Conservation (phyloP, 1,284 basidiomycete genomes). For the Rugosomyces carneus region DNA sequence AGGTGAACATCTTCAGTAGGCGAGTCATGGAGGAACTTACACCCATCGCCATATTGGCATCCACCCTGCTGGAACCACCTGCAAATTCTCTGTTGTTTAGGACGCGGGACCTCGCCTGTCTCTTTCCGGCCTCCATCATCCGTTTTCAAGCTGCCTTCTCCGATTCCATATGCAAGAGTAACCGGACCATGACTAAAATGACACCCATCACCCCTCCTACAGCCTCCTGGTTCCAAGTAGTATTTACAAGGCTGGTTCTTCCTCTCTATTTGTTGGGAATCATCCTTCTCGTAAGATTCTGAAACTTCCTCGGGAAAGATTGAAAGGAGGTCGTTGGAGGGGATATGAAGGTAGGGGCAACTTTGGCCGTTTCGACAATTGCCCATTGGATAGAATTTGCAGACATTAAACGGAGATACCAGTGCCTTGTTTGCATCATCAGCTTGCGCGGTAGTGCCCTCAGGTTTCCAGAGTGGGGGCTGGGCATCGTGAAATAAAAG, state of each 20-base stretch:
- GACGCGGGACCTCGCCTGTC: conserved; percentile 4
- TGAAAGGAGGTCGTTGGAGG: conserved; percentile 8
- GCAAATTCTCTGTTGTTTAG: conserved; percentile 4
- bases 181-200: conserved; percentile 11
- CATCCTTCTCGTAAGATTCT: conserved; percentile 5
- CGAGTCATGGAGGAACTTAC: conserved; percentile 19
- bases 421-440: conserved; percentile 1
- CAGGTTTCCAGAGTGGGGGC: conserved; percentile 23
- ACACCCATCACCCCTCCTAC: conserved; percentile 10
- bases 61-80: conserved; percentile 13
- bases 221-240: conserved; percentile 8
- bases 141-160: background rate
- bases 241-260: conserved; percentile 16
- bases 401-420: conserved; percentile 14
- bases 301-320: background rate
- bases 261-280: conserved; percentile 2
- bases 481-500: conserved; percentile 31
- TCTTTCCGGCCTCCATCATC: background rate
- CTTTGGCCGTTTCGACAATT: conserved; percentile 33
- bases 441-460: background rate
- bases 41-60: conserved; percentile 19
- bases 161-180: background rate
- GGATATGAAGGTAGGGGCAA: conserved; percentile 31
- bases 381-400: conserved; percentile 29
- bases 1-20: background rate